A percentile compares a stretch with the other conserved stretches of the same genome.
Conservation (phyloP, 345 rosid species). For the Cardamine occulta region DNA sequence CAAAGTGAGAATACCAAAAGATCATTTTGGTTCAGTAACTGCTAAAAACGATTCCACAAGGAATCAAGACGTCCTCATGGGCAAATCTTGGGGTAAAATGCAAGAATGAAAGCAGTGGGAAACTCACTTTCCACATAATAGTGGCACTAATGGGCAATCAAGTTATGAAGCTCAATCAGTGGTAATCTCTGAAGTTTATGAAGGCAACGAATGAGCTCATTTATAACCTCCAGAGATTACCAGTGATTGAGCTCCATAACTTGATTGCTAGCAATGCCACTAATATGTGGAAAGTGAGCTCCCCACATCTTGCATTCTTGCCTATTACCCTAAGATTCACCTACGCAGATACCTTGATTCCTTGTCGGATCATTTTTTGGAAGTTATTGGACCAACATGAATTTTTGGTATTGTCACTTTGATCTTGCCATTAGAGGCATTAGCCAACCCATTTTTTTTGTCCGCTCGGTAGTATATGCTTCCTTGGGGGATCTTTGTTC, state of each 20-base stretch:
- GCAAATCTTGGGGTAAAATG: constrained; percentile 67
- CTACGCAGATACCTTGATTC: constrained; percentile 65
- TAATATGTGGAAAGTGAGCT: constrained; percentile 67
- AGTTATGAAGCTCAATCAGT: constrained; percentile 70
- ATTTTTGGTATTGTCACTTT: constrained; percentile 60
- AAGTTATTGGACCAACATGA: constrained; percentile 73
- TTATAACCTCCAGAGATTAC: constrained; percentile 73
- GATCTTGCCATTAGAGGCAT: constrained; percentile 76
- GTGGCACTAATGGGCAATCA: constrained; percentile 79
- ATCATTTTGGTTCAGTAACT: too few relatives aligned
- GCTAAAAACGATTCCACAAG: constrained; percentile 57
- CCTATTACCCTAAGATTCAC: constrained; percentile 67
- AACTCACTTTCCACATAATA: constrained; percentile 66
- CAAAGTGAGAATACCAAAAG: too few relatives aligned
- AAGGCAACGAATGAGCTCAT: not conserved
- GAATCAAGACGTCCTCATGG: constrained; percentile 65
- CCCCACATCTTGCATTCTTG: constrained; percentile 76
- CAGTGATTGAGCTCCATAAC: constrained; percentile 74
- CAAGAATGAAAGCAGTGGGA: constrained; percentile 76
- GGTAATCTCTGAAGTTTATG: constrained; percentile 75
- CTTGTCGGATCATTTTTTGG: constrained; percentile 66
- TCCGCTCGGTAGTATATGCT: constrained; percentile 69
- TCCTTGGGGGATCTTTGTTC: constrained; percentile 60
- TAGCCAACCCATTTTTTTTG: constrained; percentile 66
- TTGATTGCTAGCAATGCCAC: constrained; percentile 73